Evolutionary conservation across 225 moss, liverwort and hornwort genomes (phyloP).

Genomic region (Pseudisothecium myosuroides): DNA sequence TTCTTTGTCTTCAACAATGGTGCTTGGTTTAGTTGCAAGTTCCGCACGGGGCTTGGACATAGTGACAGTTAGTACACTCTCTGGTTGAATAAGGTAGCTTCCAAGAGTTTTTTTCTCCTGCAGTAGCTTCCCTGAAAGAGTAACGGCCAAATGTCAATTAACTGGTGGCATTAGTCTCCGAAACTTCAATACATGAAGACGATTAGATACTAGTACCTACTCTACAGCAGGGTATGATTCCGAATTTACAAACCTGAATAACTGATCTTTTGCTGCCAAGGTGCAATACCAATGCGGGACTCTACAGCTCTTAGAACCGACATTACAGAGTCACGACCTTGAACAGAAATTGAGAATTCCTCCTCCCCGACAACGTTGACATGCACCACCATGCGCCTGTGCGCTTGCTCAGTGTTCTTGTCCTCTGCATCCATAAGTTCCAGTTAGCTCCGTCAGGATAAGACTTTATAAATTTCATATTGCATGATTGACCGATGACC

Average conservation of each 20-base stretch:
- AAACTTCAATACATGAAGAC: not conserved
- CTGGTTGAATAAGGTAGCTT: slow-evolving; percentile 69
- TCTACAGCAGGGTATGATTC: not conserved
- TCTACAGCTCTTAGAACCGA: slow-evolving; percentile 58
- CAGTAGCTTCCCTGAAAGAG: slow-evolving; percentile 54
- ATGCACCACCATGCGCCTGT: slow-evolving; percentile 78
- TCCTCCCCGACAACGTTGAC: slow-evolving; percentile 83
- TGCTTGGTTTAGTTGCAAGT: slow-evolving; percentile 1
- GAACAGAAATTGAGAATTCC: slow-evolving; percentile 70
- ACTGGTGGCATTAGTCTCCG: not conserved
- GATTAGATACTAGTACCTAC: not conserved
- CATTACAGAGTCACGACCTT: slow-evolving; percentile 74
- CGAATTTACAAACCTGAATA: slow-evolving; percentile 45
- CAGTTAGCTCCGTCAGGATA: not conserved
- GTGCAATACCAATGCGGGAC: slow-evolving; percentile 58
- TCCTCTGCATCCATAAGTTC: slow-evolving; percentile 42
- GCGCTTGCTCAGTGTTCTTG: slow-evolving; percentile 64
- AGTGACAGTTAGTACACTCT: slow-evolving; percentile 63
- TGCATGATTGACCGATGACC: not conserved
- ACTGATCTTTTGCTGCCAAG: slow-evolving; percentile 77
- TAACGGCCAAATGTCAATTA: not conserved
- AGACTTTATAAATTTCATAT: not conserved
- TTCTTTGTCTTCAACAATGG: slow-evolving; percentile 23
- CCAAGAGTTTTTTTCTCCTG: slow-evolving; percentile 73
- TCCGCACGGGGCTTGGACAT: slow-evolving; percentile 50